These are phyloP conservation scores for Aspergillus sojae DNA, from an alignment of 2,329 filamentous ascomycete species.

Conservation along the genomic window DNA sequence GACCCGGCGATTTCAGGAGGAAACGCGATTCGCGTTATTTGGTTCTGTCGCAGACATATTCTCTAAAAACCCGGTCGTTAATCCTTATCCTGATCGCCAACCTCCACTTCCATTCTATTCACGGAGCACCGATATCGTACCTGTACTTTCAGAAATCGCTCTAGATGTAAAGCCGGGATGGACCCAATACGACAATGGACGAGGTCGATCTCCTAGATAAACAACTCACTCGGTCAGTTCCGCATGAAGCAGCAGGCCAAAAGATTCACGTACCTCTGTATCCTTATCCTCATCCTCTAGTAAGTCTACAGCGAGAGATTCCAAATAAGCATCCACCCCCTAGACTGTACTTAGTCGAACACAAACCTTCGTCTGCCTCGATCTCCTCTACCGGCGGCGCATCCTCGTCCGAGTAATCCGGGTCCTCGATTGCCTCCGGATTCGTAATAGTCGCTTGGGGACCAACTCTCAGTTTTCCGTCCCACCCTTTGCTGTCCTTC, in stretches of 20 bases:
- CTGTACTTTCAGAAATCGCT: constrained; percentile 75
- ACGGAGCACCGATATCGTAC: constrained; percentile 38
- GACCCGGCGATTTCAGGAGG: constrained; percentile 67
- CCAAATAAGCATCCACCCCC: neutral
- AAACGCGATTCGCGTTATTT: constrained; percentile 77
- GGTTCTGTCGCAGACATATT: constrained; percentile 90
- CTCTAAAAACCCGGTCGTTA: constrained; percentile 45
- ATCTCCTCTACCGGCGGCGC: constrained; percentile 73
- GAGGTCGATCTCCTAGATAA: constrained; percentile 74
- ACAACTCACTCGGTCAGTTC: constrained; percentile 15
- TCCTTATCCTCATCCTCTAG: constrained; percentile 61
- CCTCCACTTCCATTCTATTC: neutral
- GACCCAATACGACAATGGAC: constrained; percentile 84
- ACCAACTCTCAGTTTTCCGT: constrained; percentile 59
- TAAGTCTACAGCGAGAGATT: constrained; percentile 48
- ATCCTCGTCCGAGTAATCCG: constrained; percentile 78
- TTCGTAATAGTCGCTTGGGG: constrained; percentile 71
- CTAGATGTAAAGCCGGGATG: constrained; percentile 75
- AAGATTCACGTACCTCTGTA: constrained; percentile 47
- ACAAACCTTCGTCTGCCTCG: constrained; percentile 74
- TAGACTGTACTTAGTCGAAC: neutral
- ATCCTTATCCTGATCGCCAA: neutral
- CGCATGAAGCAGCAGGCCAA: neutral
- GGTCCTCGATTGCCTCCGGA: constrained; percentile 79
- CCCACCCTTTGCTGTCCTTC: constrained; percentile 50